Conservation (phyloP, 2,329 filamentous ascomycete species). For the Pyrenochaeta sp. region DNA sequence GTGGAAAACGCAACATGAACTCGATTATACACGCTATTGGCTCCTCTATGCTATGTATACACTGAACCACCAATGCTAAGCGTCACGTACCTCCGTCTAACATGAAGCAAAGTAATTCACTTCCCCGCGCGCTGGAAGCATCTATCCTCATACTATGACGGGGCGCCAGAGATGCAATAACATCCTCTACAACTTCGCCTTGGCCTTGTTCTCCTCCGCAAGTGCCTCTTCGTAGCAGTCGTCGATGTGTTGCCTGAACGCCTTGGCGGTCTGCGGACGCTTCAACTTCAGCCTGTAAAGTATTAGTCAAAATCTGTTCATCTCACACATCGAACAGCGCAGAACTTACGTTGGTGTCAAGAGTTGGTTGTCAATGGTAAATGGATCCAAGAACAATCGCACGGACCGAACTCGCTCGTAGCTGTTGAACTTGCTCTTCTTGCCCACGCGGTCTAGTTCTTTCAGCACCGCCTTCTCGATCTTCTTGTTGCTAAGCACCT, state of each 20-base stretch:
- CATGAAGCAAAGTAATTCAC: background rate
- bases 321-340: background rate
- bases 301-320: slow-evolving; percentile 20
- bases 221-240: slow-evolving; percentile 67
- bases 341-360: slow-evolving; percentile 82
- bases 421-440: slow-evolving; percentile 87
- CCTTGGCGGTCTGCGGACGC: slow-evolving; percentile 72
- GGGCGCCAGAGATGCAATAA: background rate
- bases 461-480: slow-evolving; percentile 79
- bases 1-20: background rate
- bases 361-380: slow-evolving; percentile 91
- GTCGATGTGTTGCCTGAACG: slow-evolving; percentile 66
- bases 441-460: slow-evolving; percentile 79
- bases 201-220: slow-evolving; percentile 51
- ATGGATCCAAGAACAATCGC: slow-evolving; percentile 83
- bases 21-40: background rate
- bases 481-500: slow-evolving; percentile 72
- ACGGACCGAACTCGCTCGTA: slow-evolving; percentile 84
- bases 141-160: slow-evolving; percentile 3
- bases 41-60: slow-evolving; percentile 5
- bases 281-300: slow-evolving; percentile 71
- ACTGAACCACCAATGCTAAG: slow-evolving; percentile 4
- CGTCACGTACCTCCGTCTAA: slow-evolving; percentile 4
- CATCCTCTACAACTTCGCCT: slow-evolving; percentile 57
- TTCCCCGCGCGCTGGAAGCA: slow-evolving; percentile 3